Conservation (phyloP, 2,329 filamentous ascomycete genomes). For the Sporothrix luriei region DNA sequence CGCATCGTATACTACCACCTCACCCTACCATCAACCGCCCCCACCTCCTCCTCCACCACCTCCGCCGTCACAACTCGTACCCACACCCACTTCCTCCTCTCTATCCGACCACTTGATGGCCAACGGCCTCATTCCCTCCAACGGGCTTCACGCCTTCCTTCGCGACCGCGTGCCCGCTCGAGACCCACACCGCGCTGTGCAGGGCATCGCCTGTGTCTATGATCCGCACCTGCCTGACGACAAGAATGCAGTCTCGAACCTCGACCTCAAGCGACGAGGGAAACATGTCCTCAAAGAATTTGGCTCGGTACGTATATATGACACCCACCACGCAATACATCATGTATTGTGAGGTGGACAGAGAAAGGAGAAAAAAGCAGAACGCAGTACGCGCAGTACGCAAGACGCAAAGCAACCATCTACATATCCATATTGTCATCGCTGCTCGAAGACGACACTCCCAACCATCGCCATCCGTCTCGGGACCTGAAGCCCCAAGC, state of each 20-base stretch:
- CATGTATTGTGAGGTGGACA: slow-evolving; percentile 7
- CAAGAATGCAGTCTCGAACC: slow-evolving; percentile 50
- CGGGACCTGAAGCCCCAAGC: not conserved
- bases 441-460: slow-evolving; percentile 27
- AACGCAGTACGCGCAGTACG: slow-evolving; percentile 19
- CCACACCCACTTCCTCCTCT: slow-evolving; percentile 13
- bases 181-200: slow-evolving; percentile 57
- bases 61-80: slow-evolving; percentile 38
- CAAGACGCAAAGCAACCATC: slow-evolving; percentile 13
- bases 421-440: slow-evolving; percentile 15
- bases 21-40: slow-evolving; percentile 55
- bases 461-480: slow-evolving; percentile 18
- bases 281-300: slow-evolving; percentile 66
- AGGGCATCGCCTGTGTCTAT: slow-evolving; percentile 63
- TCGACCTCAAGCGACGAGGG: slow-evolving; percentile 55
- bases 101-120: slow-evolving; percentile 31
- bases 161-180: slow-evolving; percentile 57
- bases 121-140: slow-evolving; percentile 39
- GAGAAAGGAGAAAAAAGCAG: slow-evolving; percentile 6
- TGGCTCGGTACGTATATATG: slow-evolving; percentile 63
- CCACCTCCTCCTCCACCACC: slow-evolving; percentile 48
- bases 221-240: slow-evolving; percentile 57
- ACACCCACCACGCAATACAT: not conserved
- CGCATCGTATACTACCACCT: slow-evolving; percentile 52
- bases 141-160: slow-evolving; percentile 9